Evolutionary conservation across 106 monocot genomes (phyloP), one percentile per base, ranked within the genome.

Genomic region (Iris macrosiphon): DNA sequence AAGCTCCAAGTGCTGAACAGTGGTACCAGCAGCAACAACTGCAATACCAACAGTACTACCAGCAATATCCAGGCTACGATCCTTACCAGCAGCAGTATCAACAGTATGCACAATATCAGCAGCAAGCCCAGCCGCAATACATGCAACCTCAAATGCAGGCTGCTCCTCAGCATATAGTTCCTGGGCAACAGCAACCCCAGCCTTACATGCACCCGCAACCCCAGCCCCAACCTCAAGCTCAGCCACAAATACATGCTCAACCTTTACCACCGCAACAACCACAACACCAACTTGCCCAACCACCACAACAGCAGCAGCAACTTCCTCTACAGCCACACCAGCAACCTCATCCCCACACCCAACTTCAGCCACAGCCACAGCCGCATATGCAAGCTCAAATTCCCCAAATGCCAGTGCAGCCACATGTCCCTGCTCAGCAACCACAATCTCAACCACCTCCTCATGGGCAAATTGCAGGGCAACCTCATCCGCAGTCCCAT

Each of bases 11-110:
- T 2, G 25, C 67, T 6, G 89, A 86, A 38, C 89, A 96, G 49
- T 96, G 78, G 94, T 88, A 81, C 63, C 89, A 89, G 56, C 94
- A 88, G 50, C 82, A 87, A 31, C 83, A 79, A 51, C 35, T 74
- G 37, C 88, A 86, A 39, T 87, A 87, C 51, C 82, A 86, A 40
- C 90, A 98, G 39, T 87, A 98, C 55, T 87, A 98, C 57, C 90
- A 98, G 70, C 90, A 90, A n/a, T 91, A 83, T 33, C 80, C 85
- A 56, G 86, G 85, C 27, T 96, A 82, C 60, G 75, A 89, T 38
- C 74, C 96, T 24, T 90, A 87, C 59, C 81, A 75, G 56, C 90
- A 98, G 62, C 74, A 81, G 8, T 74, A 79, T 50, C 84, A 90
- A 52, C 90, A 92, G 33, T 82, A 81, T 68, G 80, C 56, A n/a